Evolutionary conservation across 2,329 filamentous ascomycete species (phyloP).

Genomic region (Didymella keratinophila): DNA sequence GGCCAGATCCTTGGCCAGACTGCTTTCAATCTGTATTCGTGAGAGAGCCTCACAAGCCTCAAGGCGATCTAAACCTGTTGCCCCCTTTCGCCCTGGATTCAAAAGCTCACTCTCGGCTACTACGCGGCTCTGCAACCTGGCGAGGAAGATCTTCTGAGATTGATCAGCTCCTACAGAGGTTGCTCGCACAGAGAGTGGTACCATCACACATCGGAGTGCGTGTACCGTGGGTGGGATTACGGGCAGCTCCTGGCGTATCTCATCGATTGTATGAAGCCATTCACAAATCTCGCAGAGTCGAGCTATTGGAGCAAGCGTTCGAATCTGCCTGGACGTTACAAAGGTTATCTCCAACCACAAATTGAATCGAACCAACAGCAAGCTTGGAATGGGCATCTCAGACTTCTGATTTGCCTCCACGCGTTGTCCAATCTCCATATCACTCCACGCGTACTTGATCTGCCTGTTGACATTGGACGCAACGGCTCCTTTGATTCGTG

Average conservation of each 20-base stretch:
- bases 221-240: not conserved
- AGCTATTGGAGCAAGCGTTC: too few species aligned
- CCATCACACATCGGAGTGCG: not conserved
- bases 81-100: not conserved
- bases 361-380: not conserved
- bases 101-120: not conserved
- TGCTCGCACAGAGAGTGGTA: not conserved
- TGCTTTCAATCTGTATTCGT: not conserved
- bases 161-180: too few species aligned
- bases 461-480: not conserved
- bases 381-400: not conserved
- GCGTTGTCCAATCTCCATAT: not conserved
- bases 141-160: not conserved
- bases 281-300: not conserved
- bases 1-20: not conserved
- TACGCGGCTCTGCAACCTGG: not conserved
- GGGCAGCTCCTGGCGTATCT: not conserved
- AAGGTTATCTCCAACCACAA: not conserved
- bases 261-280: not conserved
- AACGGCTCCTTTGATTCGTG: not conserved
- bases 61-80: not conserved
- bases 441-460: not conserved
- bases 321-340: not conserved
- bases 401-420: not conserved
- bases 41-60: not conserved